phyloP scores from a whole-genome alignment of 2,329 filamentous ascomycete genomes.

The Phaeoacremonium minimum region DNA sequence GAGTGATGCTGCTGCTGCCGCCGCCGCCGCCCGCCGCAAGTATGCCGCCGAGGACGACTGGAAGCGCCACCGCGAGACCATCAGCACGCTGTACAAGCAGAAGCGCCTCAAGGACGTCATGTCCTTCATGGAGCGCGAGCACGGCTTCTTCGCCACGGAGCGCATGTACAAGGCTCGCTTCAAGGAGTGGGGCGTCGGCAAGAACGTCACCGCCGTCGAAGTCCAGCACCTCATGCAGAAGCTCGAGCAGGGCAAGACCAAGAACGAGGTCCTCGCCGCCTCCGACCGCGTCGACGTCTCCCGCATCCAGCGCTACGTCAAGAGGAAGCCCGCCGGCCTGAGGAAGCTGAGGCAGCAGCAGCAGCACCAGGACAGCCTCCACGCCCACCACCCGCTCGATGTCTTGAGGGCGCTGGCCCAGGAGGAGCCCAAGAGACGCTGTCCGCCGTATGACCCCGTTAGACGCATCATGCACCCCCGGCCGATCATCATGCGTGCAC shows the following conservation, averaged over 20 bases:
- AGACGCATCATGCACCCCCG: too few species aligned
- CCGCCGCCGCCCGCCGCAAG: neutral
- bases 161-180: slow-evolving; percentile 28
- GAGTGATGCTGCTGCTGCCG: too few species aligned
- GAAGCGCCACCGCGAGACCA: slow-evolving; percentile 16
- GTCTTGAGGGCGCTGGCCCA: too few species aligned
- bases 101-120: slow-evolving; percentile 20
- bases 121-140: slow-evolving; percentile 16
- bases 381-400: too few species aligned
- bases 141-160: slow-evolving; percentile 19
- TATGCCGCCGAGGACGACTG: slow-evolving; percentile 18
- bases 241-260: slow-evolving; percentile 10
- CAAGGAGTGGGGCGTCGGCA: slow-evolving; percentile 24
- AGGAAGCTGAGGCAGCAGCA: slow-evolving; percentile 1
- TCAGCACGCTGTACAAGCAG: slow-evolving; percentile 20
- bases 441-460: too few species aligned
- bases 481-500: too few species aligned
- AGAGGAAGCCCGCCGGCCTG: slow-evolving; percentile 6
- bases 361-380: too few species aligned
- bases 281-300: slow-evolving; percentile 1
- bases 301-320: slow-evolving; percentile 9
- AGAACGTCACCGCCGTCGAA: slow-evolving; percentile 23
- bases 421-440: too few species aligned
- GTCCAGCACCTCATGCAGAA: slow-evolving; percentile 17
- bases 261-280: slow-evolving; percentile 2